Base-by-base conservation (phyloP, 2,329 filamentous ascomycete species). In the Emydomyces testavorans region DNA sequence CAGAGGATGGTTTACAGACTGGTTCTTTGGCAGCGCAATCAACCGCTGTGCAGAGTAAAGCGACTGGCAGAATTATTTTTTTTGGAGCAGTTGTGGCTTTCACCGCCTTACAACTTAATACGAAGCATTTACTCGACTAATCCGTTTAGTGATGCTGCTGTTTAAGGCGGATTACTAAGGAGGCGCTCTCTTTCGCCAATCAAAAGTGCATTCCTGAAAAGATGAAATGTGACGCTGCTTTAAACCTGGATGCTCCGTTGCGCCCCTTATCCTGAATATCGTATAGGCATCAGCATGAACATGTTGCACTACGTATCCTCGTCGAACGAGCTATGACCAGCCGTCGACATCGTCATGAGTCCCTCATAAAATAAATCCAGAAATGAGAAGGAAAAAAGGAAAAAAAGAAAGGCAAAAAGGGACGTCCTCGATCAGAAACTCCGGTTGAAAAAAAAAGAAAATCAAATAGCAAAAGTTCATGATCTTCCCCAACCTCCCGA, bases 31-130 rank as follows among this genome's bases (percentile, higher is more conserved):
- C 4, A 11, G 11, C 29, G 29, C 16, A 18, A 45, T 15, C 6
- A n/a, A 35, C n/a, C n/a, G n/a, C n/a, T n/a, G n/a, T n/a, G n/a
- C n/a, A n/a, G n/a, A n/a, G n/a, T n/a, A n/a, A n/a, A n/a, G n/a
- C n/a, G n/a, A n/a, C n/a, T 16, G 46, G 46, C 46, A 49, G 46
- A 49, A 49, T 43, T 35, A 28, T 35, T 49, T 48, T 43, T 43
- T 15, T n/a, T n/a, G n/a, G 38, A 35, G 10, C 16, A n/a, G n/a
- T 8, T 37, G 43, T 18, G 4, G 16, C 5, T 16, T 34, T 29
- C 37, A 49, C 46, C 46, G 46, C 46, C 37, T 37, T 46, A 10
- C 10, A n/a, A n/a, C n/a, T n/a, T n/a, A 37, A 3, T 21, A 29
- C 16, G 28, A 26, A 29, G 6, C 7, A 8, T n/a, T 13, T 26